Evolutionary conservation across 2,329 filamentous ascomycete genomes (phyloP).

Genomic region (Tolypocladium capitatum): DNA sequence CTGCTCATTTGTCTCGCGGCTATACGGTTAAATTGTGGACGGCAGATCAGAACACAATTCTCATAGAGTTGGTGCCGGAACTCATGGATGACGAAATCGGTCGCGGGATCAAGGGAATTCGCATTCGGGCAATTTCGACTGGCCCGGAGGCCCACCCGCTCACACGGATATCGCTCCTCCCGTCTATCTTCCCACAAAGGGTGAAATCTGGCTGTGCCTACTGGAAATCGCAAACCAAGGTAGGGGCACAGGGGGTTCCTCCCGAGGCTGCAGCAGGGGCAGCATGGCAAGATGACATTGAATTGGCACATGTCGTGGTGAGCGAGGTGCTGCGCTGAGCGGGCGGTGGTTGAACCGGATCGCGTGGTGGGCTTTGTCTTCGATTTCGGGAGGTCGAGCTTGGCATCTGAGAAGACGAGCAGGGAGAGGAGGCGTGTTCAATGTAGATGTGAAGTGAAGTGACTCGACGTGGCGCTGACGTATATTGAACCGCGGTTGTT

Average conservation of each 20-base stretch:
- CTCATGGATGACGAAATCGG: not conserved
- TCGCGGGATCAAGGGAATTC: not conserved
- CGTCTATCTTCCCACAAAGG: not conserved
- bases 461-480: not conserved
- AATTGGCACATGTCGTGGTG: not conserved
- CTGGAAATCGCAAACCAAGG: too few species aligned
- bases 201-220: too few species aligned
- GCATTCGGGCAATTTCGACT: not conserved
- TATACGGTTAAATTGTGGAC: too few species aligned
- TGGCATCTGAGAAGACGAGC: not conserved
- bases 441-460: not conserved
- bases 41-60: too few species aligned
- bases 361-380: not conserved
- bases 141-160: not conserved
- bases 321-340: not conserved
- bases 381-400: not conserved
- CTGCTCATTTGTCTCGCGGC: too few species aligned
- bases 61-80: not conserved
- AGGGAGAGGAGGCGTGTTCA: not conserved
- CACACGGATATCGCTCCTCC: not conserved
- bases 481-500: not conserved
- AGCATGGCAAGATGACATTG: not conserved
- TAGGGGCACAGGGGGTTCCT: not conserved
- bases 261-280: too few species aligned
- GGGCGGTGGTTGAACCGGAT: too few species aligned